phyloP scores from a whole-genome alignment of 1,139 yeast species.

The Geotrichum europaeum region DNA sequence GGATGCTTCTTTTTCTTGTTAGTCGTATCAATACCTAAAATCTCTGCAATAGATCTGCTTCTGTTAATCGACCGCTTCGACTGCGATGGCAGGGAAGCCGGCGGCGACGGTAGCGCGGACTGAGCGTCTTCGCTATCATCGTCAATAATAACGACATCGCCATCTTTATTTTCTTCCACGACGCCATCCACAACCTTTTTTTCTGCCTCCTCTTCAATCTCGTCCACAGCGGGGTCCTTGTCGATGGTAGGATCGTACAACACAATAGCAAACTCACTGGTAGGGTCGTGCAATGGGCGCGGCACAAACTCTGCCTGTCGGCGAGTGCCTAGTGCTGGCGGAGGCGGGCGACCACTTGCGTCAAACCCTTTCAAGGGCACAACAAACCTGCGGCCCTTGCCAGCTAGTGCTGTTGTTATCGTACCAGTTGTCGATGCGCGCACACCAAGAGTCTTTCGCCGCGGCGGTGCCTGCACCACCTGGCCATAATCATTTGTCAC shows the following conservation, averaged over 20 bases:
- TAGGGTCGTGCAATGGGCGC: slow-evolving; percentile 87
- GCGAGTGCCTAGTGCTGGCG: slow-evolving; percentile 79
- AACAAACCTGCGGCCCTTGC: slow-evolving; percentile 25
- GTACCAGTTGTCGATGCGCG: neutral
- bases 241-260: slow-evolving; percentile 92
- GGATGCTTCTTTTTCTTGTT: slow-evolving; percentile 54
- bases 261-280: slow-evolving; percentile 89
- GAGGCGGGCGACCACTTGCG: slow-evolving; percentile 40
- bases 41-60: slow-evolving; percentile 72
- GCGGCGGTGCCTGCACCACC: neutral
- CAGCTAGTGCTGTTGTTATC: neutral
- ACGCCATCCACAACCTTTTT: neutral
- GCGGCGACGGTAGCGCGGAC: slow-evolving; percentile 14
- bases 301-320: slow-evolving; percentile 69
- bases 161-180: slow-evolving; percentile 13
- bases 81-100: slow-evolving; percentile 24
- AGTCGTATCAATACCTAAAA: slow-evolving; percentile 59
- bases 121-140: slow-evolving; percentile 17
- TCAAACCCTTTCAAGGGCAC: slow-evolving; percentile 37
- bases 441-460: neutral
- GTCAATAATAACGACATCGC: slow-evolving; percentile 18
- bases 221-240: slow-evolving; percentile 29
- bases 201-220: slow-evolving; percentile 18
- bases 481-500: neutral
- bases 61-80: slow-evolving; percentile 29